Percentiles rank a stretch among this genome's conserved stretches.
phyloP scores from a whole-genome alignment of 768 basidiomycete genomes.

The Dentipellis fragilis region DNA sequence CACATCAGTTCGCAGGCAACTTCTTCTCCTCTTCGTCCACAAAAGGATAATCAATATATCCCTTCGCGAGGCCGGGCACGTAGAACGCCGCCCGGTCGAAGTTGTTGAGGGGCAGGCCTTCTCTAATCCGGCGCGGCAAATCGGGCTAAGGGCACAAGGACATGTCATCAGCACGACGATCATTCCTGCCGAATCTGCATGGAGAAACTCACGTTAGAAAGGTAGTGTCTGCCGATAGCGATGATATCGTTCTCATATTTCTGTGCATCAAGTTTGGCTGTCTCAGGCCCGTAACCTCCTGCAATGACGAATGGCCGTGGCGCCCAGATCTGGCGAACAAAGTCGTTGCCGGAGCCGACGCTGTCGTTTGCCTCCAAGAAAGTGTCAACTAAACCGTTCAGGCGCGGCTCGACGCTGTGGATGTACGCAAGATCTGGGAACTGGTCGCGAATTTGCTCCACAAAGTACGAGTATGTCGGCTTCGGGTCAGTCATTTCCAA shows the following conservation, averaged over 20 bases:
- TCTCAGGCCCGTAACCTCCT: slow-evolving; percentile 14
- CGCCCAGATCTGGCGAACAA: slow-evolving; percentile 13
- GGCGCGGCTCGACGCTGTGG: slow-evolving; percentile 21
- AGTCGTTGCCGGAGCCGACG: slow-evolving; percentile 3
- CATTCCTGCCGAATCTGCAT: no score
- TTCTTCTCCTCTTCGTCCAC: background rate
- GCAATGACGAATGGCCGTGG: slow-evolving; percentile 11
- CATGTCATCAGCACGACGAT: background rate
- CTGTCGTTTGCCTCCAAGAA: background rate
- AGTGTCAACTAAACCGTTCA: background rate
- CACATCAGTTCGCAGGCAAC: no score
- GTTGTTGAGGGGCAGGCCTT: background rate
- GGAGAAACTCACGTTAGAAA: slow-evolving; percentile 18
- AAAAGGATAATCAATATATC: slow-evolving; percentile 8
- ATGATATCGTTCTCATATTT: slow-evolving; percentile 10
- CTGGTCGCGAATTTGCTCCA: slow-evolving; percentile 11
- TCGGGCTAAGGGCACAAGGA: slow-evolving; percentile 2
- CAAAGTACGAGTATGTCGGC: slow-evolving; percentile 18
- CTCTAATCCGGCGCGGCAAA: slow-evolving; percentile 7
- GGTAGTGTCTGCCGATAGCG: slow-evolving; percentile 17
- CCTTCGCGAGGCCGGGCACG: background rate
- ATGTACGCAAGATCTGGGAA: slow-evolving; percentile 27
- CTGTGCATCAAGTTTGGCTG: slow-evolving; percentile 11
- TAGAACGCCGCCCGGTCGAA: slow-evolving; percentile 6
- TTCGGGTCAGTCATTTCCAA: slow-evolving; percentile 16